Evolutionary conservation across 495 filamentous ascomycete genomes (phyloP), one percentile per base, ranked within the genome.

Genomic region (Coniosporium apollinis): DNA sequence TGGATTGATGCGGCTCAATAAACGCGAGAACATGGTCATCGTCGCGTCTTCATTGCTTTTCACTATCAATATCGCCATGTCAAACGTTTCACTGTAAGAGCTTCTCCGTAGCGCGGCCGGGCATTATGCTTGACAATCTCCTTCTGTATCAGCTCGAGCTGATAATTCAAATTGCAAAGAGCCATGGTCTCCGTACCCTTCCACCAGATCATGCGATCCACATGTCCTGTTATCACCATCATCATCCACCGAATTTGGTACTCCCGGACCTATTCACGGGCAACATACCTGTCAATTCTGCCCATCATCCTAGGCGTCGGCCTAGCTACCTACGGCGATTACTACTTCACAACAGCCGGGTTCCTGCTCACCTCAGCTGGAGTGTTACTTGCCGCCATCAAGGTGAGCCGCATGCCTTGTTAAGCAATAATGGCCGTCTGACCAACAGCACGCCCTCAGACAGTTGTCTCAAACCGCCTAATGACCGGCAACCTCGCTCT

Each of bases 31-130:
- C 36, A 35, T 60, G 2, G 51, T 55, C 8, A 53, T 72, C 17
- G 41, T 64, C 5, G 45, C 58, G 5, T 73, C 73, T 46, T 72
- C 70, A 4, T 49, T 62, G 14, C 56, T 73, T 3, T 74, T 68
- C 48, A 70, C 68, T 16, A 47, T 69, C 48, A 74, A 74, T 52
- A 70, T 74, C 34, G 69, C 69, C 34, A 61, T 70, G 26, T 67
- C 61, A 16, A 70, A 69, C 42, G 58, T 67, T 18, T 70, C 67
- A 1, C 57, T 70, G 55, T 63, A 36, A 17, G 45, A 37, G 6
- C 14, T 29, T 20, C 21, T 13, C 19, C 30, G 25, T 26, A n/a
- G n/a, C n/a, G n/a, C n/a, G n/a, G n/a, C n/a, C n/a, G n/a, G n/a
- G n/a, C n/a, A n/a, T n/a, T n/a, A n/a, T n/a, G n/a, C n/a, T n/a